Evolutionary conservation across 164 flowering plant genomes (phyloP), one percentile per base, ranked within the genome.

Genomic region (Warburgia ugandensis): DNA sequence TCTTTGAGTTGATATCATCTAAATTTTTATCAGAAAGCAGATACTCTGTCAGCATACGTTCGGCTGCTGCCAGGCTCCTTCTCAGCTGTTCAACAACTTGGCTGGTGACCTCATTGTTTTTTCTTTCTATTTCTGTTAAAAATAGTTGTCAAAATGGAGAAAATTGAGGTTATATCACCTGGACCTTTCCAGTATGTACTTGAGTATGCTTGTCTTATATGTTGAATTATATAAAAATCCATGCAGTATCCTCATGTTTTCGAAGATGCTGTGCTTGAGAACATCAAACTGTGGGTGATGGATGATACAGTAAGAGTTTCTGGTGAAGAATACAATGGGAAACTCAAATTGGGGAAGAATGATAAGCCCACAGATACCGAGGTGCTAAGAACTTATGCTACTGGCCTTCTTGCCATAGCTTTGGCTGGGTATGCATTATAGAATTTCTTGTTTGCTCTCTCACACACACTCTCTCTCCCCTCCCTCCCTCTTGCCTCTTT

Each of bases 181-280:
- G n/a, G n/a, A n/a, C n/a, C n/a, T n/a, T n/a, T n/a, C n/a, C n/a
- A n/a, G n/a, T n/a, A n/a, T n/a, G 14, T 12, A 1, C 5, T 14
- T 37, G 14, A 20, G 17, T 20, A 27, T 11, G 27, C 13, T 3
- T 26, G 27, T 20, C n/a, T 45, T 26, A 6, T 31, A 46, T 61
- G 48, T 39, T 39, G 13, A 6, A 27, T 45, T n/a, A n/a, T n/a
- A n/a, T n/a, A n/a, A n/a, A 31, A 33, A 48, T 48, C 51, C 31
- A 30, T 75, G 46, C 84, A 88, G 99, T 82, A 80, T 82, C 96
- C 98, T 26, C 91, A 80, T 62, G 80, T 73, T 49, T 82, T 89
- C 66, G 99, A 94, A 59, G 94, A 84, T 23, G 48, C 61, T 23
- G 94, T 89, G 39, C 48, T 79, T 68, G 90, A 79, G 37, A 86